Percentiles rank a stretch among this genome's conserved stretches.
Conservation (phyloP, 2,329 filamentous ascomycete species). For the Emmonsia crescens region DNA sequence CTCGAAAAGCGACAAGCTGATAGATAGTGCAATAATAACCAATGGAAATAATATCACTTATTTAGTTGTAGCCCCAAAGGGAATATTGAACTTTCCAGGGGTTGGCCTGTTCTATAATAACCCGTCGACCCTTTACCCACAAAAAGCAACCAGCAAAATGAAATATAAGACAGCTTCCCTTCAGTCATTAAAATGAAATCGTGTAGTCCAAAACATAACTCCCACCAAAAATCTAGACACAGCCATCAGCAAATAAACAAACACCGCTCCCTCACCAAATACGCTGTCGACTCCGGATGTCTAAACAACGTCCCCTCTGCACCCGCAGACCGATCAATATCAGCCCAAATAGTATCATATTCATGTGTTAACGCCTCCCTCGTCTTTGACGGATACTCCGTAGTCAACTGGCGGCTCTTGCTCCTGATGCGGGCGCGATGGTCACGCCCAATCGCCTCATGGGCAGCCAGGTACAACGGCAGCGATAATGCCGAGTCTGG, state of each 20-base stretch:
- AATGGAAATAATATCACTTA: neutral
- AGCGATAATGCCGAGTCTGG: constrained; percentile 1
- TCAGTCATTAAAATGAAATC: neutral
- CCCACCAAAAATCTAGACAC: neutral
- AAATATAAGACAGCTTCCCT: neutral
- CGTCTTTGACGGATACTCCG: constrained; percentile 1
- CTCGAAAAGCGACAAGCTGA: neutral
- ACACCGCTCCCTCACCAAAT: neutral
- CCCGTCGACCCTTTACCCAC: neutral
- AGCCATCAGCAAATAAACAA: constrained; percentile 1
- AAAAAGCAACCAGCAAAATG: neutral
- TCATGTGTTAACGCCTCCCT: neutral
- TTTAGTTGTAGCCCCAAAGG: neutral
- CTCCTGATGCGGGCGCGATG: neutral
- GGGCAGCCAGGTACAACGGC: neutral
- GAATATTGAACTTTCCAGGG: neutral
- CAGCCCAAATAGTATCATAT: neutral
- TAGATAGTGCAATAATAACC: neutral
- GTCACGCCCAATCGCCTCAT: constrained; percentile 2
- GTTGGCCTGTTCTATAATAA: neutral
- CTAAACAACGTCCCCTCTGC: neutral
- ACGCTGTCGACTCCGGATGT: neutral
- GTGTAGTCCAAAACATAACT: neutral
- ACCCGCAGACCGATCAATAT: neutral
- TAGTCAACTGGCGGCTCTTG: neutral